phyloP scores from a whole-genome alignment of 208 protist species.

The Trypanosomatidae sp. region DNA sequence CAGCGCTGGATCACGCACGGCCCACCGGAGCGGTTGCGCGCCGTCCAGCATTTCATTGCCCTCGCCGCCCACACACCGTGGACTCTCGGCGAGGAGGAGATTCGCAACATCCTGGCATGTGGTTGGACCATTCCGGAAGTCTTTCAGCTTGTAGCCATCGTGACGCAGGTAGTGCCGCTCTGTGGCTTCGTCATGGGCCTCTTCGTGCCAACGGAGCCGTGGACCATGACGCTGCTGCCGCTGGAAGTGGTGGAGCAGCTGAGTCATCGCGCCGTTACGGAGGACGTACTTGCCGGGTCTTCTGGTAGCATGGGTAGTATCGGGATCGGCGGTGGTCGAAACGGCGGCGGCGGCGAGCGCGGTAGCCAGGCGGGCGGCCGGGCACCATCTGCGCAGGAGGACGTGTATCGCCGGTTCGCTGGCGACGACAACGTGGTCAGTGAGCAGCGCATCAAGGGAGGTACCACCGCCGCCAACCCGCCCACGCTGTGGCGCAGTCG shows the following conservation, averaged over 20 bases:
- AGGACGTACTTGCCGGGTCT: neutral
- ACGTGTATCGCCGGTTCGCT: conserved; percentile 58
- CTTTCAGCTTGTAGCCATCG: conserved; percentile 68
- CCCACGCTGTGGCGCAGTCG: conserved; percentile 54
- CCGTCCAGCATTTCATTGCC: conserved; percentile 68
- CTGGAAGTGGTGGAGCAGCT: conserved; percentile 27
- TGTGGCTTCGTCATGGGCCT: conserved; percentile 79
- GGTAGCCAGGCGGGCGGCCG: neutral
- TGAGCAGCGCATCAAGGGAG: conserved; percentile 69
- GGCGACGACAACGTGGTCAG: conserved; percentile 67
- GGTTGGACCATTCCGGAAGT: conserved; percentile 83
- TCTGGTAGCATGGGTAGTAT: conserved; percentile 2
- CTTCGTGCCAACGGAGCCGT: conserved; percentile 72
- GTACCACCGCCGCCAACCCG: conserved; percentile 16
- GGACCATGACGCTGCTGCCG: conserved; percentile 61
- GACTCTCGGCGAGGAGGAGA: conserved; percentile 45
- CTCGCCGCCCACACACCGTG: conserved; percentile 81
- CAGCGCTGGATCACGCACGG: conserved; percentile 62
- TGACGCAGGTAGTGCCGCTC: conserved; percentile 71
- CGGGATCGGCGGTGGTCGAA: conserved; percentile 1
- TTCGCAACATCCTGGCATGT: conserved; percentile 39
- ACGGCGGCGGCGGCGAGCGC: neutral
- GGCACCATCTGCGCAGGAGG: neutral
- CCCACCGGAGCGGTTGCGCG: conserved; percentile 54
- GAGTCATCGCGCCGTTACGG: conserved; percentile 29